These are phyloP conservation scores for Lasiosphaeria miniovina DNA, from an alignment of 495 filamentous ascomycete genomes.

Conservation along the genomic window DNA sequence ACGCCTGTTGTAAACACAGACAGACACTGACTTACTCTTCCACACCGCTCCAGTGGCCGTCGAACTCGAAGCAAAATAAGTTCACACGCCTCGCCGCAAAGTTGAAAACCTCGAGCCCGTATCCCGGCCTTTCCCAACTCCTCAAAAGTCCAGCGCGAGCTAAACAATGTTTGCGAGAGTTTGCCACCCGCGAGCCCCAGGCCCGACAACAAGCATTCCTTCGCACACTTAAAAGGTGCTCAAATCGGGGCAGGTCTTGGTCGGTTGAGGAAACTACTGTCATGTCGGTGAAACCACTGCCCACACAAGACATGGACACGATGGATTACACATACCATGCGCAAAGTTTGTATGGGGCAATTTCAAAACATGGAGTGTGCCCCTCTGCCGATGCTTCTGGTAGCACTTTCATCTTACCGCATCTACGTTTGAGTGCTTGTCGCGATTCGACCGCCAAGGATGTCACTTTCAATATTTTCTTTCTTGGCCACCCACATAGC, in stretches of 20 bases:
- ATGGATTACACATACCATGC: constrained; percentile 1
- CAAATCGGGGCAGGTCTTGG: background rate
- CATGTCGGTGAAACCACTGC: background rate
- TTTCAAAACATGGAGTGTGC: background rate
- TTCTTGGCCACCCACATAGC: constrained; percentile 5
- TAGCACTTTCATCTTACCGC: background rate
- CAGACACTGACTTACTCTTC: background rate
- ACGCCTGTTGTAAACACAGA: background rate
- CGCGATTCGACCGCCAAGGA: background rate
- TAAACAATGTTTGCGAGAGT: background rate
- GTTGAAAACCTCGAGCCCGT: background rate
- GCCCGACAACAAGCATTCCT: background rate
- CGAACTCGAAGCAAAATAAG: background rate
- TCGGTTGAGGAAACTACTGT: background rate
- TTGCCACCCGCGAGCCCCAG: background rate
- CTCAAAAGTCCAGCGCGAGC: background rate
- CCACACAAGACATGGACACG: background rate
- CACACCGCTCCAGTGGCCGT: constrained; percentile 1
- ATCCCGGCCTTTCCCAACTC: background rate
- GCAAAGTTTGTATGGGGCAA: background rate
- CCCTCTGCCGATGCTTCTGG: background rate
- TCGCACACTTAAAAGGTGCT: background rate
- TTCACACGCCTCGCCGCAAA: background rate
- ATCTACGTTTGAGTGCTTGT: background rate
- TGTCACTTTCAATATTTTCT: constrained; percentile 3